Percentiles rank a stretch among this genome's conserved stretches.
phyloP scores from a whole-genome alignment of 345 rosid genomes.

The Cochlearia excelsa region DNA sequence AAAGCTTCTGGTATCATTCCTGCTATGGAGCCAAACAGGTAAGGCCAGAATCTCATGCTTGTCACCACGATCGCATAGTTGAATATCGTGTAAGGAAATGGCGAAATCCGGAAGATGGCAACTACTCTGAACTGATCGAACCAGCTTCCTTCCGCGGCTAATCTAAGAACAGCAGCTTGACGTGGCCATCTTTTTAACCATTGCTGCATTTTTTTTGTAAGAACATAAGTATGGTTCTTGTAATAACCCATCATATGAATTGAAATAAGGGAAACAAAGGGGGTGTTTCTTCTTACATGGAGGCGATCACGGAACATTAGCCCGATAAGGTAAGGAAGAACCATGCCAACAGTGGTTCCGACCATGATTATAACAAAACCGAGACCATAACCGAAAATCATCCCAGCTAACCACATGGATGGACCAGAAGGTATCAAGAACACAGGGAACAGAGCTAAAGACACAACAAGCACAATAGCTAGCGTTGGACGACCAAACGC shows the following conservation, averaged over 20 bases:
- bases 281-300: conserved; percentile 50
- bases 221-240: conserved; percentile 1
- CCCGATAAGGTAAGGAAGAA: conserved; percentile 78
- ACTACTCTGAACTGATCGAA: conserved; percentile 90
- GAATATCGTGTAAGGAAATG: conserved; percentile 96
- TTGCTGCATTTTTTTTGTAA: conserved; percentile 49
- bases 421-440: conserved; percentile 97
- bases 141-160: conserved; percentile 39
- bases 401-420: conserved; percentile 99
- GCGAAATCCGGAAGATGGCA: conserved; percentile 86
- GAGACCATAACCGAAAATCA: conserved; percentile 92
- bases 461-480: conserved; percentile 73
- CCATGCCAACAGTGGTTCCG: conserved; percentile 94
- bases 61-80: not conserved
- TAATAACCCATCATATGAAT: not conserved
- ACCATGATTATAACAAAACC: conserved; percentile 93
- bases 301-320: conserved; percentile 80
- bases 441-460: conserved; percentile 91
- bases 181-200: conserved; percentile 96
- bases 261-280: not conserved
- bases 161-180: conserved; percentile 49
- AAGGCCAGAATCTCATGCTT: conserved; percentile 55
- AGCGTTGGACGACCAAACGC: conserved; percentile 97
- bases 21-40: conserved; percentile 74
- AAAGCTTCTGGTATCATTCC: conserved; percentile 98